phyloP scores from a whole-genome alignment of 1,284 basidiomycete species.

The Tylopilus sp. region DNA sequence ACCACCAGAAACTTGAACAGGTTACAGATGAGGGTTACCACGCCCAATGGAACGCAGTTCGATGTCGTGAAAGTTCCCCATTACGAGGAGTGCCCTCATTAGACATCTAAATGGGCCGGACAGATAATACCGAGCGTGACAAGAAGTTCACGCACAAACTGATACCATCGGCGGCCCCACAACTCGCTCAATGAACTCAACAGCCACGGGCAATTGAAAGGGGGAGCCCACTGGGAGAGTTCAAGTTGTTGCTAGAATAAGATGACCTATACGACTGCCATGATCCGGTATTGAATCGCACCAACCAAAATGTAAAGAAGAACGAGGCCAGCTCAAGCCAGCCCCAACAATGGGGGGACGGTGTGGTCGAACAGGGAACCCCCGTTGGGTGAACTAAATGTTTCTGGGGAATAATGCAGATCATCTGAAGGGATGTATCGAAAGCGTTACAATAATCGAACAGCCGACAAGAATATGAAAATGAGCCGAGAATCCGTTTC shows the following conservation, averaged over 20 bases:
- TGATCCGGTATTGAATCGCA: slow-evolving; percentile 57
- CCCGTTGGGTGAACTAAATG: slow-evolving; percentile 30
- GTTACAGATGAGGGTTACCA: too few species aligned
- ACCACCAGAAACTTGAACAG: slow-evolving; percentile 49
- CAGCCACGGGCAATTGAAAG: slow-evolving; percentile 53
- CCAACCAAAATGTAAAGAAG: slow-evolving; percentile 50
- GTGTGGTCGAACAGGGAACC: slow-evolving; percentile 62
- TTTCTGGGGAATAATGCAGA: slow-evolving; percentile 27
- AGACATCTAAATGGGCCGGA: slow-evolving; percentile 60
- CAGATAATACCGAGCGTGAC: slow-evolving; percentile 44
- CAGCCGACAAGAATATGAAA: slow-evolving; percentile 23
- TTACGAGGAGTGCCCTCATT: slow-evolving; percentile 66
- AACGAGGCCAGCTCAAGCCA: slow-evolving; percentile 46
- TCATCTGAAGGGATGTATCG: slow-evolving; percentile 26
- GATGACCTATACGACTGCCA: slow-evolving; percentile 55
- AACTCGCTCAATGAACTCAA: slow-evolving; percentile 52
- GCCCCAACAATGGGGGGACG: slow-evolving; percentile 52
- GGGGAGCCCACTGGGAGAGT: slow-evolving; percentile 53
- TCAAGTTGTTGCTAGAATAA: slow-evolving; percentile 47
- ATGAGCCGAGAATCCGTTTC: slow-evolving; percentile 23
- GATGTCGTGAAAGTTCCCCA: slow-evolving; percentile 66
- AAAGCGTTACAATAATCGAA: slow-evolving; percentile 17
- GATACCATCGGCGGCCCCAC: slow-evolving; percentile 62
- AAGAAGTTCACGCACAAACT: slow-evolving; percentile 45
- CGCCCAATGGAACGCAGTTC: slow-evolving; percentile 69